These are phyloP conservation scores for Drechmeria coniospora DNA, from an alignment of 2,329 filamentous ascomycete species.

Conservation along the genomic window DNA sequence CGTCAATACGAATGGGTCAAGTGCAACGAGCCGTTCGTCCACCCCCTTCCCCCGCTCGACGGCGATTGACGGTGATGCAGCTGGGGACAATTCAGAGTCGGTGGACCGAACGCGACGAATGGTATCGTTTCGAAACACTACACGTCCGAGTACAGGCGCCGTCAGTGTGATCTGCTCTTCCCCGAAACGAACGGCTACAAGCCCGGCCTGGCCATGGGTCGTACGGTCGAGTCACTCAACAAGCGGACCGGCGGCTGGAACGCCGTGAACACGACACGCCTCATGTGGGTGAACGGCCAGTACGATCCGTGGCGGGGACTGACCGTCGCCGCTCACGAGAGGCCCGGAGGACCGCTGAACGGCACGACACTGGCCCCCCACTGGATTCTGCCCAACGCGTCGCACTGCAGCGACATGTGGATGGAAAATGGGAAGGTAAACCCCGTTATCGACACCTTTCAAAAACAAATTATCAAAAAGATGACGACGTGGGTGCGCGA, in stretches of 20 bases:
- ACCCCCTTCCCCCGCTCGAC: slow-evolving; percentile 14
- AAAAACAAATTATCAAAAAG: slow-evolving; percentile 28
- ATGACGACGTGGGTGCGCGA: slow-evolving; percentile 38
- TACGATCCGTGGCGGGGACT: slow-evolving; percentile 44
- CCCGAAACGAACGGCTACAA: slow-evolving; percentile 32
- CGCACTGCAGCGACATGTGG: slow-evolving; percentile 40
- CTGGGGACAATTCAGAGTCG: slow-evolving; percentile 8
- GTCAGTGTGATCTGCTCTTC: slow-evolving; percentile 41
- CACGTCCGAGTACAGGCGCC: slow-evolving; percentile 33
- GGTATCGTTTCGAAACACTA: slow-evolving; percentile 36
- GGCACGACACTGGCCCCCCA: no score
- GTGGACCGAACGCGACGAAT: slow-evolving; percentile 13
- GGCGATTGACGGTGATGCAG: slow-evolving; percentile 1
- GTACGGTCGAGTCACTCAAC: slow-evolving; percentile 34
- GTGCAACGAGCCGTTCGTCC: slow-evolving; percentile 44
- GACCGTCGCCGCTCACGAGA: slow-evolving; percentile 34
- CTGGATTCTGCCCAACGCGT: slow-evolving; percentile 34
- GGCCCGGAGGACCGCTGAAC: slow-evolving; percentile 38
- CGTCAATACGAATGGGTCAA: slow-evolving; percentile 45
- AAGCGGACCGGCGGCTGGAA: slow-evolving; percentile 39
- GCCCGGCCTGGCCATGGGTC: slow-evolving; percentile 28
- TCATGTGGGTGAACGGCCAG: slow-evolving; percentile 43
- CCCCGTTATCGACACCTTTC: slow-evolving; percentile 6
- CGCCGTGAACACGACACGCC: slow-evolving; percentile 30
- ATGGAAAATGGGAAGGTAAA: slow-evolving; percentile 29